Evolutionary conservation across 2,329 filamentous ascomycete species (phyloP).

Genomic region (Fusarium sp.): DNA sequence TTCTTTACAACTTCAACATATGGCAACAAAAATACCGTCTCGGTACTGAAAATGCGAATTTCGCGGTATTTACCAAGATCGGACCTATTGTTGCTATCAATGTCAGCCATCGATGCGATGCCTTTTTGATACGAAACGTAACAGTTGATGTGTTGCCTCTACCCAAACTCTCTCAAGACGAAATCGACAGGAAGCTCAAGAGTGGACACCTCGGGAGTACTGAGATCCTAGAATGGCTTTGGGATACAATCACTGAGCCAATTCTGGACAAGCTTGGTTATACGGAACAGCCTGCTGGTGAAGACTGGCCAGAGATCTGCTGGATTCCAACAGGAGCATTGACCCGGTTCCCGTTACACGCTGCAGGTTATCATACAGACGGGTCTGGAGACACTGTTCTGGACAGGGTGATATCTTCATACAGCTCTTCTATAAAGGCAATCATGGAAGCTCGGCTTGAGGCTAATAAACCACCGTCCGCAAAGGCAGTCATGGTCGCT

Average conservation of each 20-base stretch:
- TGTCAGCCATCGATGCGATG: background rate
- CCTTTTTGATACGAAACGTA: background rate
- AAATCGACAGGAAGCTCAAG: fast-evolving
- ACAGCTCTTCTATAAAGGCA: background rate
- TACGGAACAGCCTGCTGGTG: fast-evolving
- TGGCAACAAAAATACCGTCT: background rate
- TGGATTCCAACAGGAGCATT: background rate
- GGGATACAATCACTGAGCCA: background rate
- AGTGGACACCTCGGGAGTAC: background rate
- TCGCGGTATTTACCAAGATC: background rate
- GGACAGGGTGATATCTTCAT: background rate
- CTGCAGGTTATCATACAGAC: background rate
- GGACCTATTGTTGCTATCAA: background rate
- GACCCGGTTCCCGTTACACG: background rate
- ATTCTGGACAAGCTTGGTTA: fast-evolving
- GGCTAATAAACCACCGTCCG: fast-evolving
- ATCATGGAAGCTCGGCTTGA: background rate
- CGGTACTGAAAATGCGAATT: fast-evolving
- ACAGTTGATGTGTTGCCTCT: background rate
- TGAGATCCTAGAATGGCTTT: background rate
- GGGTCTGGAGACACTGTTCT: background rate
- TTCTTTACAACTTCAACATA: background rate
- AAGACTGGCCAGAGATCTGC: background rate
- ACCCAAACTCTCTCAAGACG: fast-evolving
- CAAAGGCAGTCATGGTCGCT: background rate